Evolutionary conservation across 1,139 yeast genomes (phyloP).

Genomic region (Protomyces macrosporus): DNA sequence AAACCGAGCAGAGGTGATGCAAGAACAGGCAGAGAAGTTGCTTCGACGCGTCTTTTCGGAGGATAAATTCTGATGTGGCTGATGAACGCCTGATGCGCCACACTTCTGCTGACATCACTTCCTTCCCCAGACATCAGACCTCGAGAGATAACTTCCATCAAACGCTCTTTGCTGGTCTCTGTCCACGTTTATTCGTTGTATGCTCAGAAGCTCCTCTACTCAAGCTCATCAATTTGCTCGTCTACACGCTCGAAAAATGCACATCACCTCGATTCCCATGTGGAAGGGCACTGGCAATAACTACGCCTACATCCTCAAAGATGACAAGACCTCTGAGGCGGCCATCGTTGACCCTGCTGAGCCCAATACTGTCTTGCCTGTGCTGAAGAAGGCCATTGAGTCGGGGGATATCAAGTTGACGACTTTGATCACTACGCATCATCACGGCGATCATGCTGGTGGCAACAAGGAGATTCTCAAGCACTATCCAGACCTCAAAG

Average conservation of each 20-base stretch:
- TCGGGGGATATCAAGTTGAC: slow-evolving; percentile 46
- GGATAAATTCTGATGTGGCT: too few species aligned
- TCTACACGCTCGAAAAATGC: slow-evolving; percentile 1
- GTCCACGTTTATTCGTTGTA: not conserved
- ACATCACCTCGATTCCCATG: slow-evolving; percentile 22
- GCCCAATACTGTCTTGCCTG: slow-evolving; percentile 54
- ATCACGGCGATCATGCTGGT: slow-evolving; percentile 86
- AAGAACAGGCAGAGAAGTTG: too few species aligned
- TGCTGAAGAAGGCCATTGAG: slow-evolving; percentile 40
- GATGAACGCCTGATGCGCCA: too few species aligned
- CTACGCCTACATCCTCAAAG: slow-evolving; percentile 72
- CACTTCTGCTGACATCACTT: too few species aligned
- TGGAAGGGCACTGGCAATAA: slow-evolving; percentile 64
- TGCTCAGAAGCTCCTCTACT: not conserved
- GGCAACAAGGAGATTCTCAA: slow-evolving; percentile 57
- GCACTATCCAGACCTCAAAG: slow-evolving; percentile 43
- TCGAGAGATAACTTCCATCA: too few species aligned
- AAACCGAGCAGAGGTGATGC: too few species aligned
- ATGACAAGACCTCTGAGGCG: slow-evolving; percentile 55
- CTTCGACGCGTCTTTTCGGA: too few species aligned
- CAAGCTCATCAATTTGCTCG: not conserved
- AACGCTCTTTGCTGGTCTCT: too few species aligned
- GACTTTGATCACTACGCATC: slow-evolving; percentile 90
- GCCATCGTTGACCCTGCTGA: slow-evolving; percentile 94
- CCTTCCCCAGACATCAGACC: too few species aligned